Conservation (phyloP, 768 basidiomycete genomes). For the Roridomyces roridus region DNA sequence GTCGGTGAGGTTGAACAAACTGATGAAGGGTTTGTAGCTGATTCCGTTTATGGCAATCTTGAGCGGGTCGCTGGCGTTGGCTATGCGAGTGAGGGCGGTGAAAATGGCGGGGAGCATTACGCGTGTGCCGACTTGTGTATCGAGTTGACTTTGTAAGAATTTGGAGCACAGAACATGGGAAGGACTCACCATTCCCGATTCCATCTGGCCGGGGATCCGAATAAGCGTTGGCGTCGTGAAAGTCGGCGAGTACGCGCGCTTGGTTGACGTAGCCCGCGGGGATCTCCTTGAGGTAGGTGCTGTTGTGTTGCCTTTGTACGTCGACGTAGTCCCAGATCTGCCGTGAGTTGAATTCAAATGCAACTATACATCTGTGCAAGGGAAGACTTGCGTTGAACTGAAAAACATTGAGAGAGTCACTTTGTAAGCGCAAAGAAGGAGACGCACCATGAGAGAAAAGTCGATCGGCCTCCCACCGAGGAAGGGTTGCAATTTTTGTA, state of each 20-base stretch:
- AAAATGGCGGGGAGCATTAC: constrained; percentile 55
- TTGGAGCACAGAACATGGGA: background rate
- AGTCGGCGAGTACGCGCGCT: constrained; percentile 56
- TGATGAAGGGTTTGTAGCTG: constrained; percentile 64
- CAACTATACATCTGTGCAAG: too few relatives aligned
- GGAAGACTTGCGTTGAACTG: constrained; percentile 56
- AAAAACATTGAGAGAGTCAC: too few relatives aligned
- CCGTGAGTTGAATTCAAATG: background rate
- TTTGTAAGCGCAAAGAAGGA: too few relatives aligned
- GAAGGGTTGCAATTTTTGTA: constrained; percentile 45
- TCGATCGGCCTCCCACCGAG: constrained; percentile 43
- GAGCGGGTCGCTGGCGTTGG: constrained; percentile 45
- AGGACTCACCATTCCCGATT: constrained; percentile 50
- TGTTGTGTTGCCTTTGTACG: constrained; percentile 58
- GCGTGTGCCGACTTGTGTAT: constrained; percentile 52
- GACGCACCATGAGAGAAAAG: constrained; percentile 50
- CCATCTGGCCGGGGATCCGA: constrained; percentile 40
- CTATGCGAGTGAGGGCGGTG: constrained; percentile 46
- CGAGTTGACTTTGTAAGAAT: background rate
- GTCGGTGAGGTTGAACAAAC: constrained; percentile 63
- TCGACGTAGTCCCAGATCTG: constrained; percentile 61
- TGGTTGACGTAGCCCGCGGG: constrained; percentile 47
- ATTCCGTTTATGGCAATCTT: constrained; percentile 55
- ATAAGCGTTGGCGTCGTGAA: constrained; percentile 60
- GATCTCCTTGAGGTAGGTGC: constrained; percentile 43